Conservation (phyloP, 345 rosid genomes). For the Corchorus olitorius region DNA sequence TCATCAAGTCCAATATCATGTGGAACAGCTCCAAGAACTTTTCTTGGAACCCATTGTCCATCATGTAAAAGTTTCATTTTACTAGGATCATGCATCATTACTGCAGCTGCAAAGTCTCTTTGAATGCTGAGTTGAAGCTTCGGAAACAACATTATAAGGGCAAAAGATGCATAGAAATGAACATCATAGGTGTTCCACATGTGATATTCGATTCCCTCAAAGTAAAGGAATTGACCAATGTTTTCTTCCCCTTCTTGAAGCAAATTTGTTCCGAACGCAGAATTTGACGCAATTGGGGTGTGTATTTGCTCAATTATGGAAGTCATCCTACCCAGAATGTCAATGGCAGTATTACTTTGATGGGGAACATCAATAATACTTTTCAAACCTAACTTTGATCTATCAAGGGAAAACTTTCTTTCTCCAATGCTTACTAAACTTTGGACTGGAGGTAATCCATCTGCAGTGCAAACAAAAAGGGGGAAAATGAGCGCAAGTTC, state of each 20-base stretch:
- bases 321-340: slow-evolving; percentile 77
- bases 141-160: slow-evolving; percentile 84
- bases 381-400: slow-evolving; percentile 44
- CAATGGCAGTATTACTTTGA: slow-evolving; percentile 51
- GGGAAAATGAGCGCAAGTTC: neutral
- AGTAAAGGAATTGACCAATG: slow-evolving; percentile 90
- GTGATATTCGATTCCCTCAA: slow-evolving; percentile 84
- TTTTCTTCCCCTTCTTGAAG: slow-evolving; percentile 93
- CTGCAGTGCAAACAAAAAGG: slow-evolving; percentile 35
- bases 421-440: slow-evolving; percentile 63
- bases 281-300: slow-evolving; percentile 60
- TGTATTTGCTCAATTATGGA: slow-evolving; percentile 63
- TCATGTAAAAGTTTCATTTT: slow-evolving; percentile 59
- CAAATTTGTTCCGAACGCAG: slow-evolving; percentile 87
- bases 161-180: slow-evolving; percentile 91
- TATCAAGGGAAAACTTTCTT: slow-evolving; percentile 77
- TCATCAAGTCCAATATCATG: slow-evolving; percentile 84
- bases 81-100: slow-evolving; percentile 86
- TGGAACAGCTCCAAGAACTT: slow-evolving; percentile 93
- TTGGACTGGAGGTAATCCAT: slow-evolving; percentile 76
- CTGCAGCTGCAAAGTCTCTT: slow-evolving; percentile 91
- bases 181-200: slow-evolving; percentile 99
- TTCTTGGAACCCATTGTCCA: slow-evolving; percentile 69
- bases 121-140: slow-evolving; percentile 90
- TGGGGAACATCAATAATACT: slow-evolving; percentile 28